phyloP scores from a whole-genome alignment of 2,329 filamentous ascomycete genomes.

The Aspergillus melleus region DNA sequence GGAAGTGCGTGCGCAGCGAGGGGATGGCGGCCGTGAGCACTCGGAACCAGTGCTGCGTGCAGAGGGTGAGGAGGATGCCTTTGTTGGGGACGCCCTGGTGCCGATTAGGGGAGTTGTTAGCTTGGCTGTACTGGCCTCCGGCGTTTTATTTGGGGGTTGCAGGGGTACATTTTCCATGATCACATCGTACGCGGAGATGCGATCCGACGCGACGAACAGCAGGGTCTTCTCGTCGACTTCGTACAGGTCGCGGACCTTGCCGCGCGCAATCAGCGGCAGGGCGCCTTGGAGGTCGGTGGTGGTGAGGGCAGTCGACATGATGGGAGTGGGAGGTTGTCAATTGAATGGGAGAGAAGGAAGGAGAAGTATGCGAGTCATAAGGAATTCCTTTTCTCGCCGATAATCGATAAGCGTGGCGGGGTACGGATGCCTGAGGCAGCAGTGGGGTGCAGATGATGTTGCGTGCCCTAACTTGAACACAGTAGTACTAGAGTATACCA shows the following conservation, averaged over 20 bases:
- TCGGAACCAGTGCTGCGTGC: conserved; percentile 69
- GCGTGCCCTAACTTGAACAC: background rate
- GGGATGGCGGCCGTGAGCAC: conserved; percentile 59
- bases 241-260: conserved; percentile 83
- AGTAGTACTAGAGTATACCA: too few relatives aligned
- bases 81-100: conserved; percentile 65
- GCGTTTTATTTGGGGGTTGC: too few relatives aligned
- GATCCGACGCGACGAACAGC: conserved; percentile 82
- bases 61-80: conserved; percentile 65
- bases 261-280: conserved; percentile 56
- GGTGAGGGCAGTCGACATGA: conserved; percentile 42
- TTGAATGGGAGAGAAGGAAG: background rate
- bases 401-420: background rate
- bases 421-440: background rate
- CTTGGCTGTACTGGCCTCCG: too few relatives aligned
- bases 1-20: conserved; percentile 62
- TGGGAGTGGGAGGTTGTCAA: conserved; percentile 7
- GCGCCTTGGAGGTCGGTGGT: conserved; percentile 44
- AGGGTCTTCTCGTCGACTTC: conserved; percentile 68
- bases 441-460: background rate
- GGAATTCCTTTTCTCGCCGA: too few relatives aligned
- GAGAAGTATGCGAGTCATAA: background rate
- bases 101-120: conserved; percentile 19
- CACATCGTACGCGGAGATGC: conserved; percentile 94
- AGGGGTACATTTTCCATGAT: conserved; percentile 70